phyloP scores from a whole-genome alignment of 257 asterid genomes.

The Solanum neorickii region DNA sequence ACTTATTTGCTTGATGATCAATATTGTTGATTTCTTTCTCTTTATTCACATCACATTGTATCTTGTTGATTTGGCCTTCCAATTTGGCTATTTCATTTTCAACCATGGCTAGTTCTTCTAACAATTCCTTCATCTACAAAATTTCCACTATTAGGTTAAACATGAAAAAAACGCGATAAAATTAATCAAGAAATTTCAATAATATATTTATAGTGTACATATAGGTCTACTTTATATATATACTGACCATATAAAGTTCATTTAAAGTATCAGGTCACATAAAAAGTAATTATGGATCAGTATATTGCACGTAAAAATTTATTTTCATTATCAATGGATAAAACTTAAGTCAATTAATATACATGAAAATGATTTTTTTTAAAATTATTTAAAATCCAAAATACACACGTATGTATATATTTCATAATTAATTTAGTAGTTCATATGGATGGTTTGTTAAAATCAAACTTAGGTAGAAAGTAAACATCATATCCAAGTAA shows the following conservation, averaged over 20 bases:
- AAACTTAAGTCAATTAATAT: not conserved
- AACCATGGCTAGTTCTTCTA: constrained; percentile 58
- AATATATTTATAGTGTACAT: not conserved
- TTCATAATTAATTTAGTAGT: not conserved
- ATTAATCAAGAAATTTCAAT: not conserved
- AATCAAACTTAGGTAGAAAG: not conserved
- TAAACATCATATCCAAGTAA: not conserved
- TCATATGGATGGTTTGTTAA: not conserved
- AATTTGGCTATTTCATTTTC: constrained; percentile 60
- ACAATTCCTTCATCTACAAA: constrained; percentile 58
- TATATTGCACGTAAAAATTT: not conserved
- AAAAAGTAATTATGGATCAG: not conserved
- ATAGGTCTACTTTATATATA: not conserved
- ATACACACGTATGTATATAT: not conserved
- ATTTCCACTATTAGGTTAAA: not conserved
- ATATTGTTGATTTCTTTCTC: constrained; percentile 23
- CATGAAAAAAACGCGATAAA: not conserved
- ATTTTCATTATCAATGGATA: not conserved
- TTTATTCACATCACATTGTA: constrained; percentile 32
- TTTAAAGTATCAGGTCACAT: not conserved
- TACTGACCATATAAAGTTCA: not conserved
- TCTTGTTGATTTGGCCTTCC: constrained; percentile 55
- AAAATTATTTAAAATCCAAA: not conserved
- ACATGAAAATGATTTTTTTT: not conserved
- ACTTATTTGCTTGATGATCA: constrained; percentile 11